Percentiles rank a stretch among this genome's conserved stretches.
Conservation (phyloP, 2,329 filamentous ascomycete genomes). For the Calonectria montana region DNA sequence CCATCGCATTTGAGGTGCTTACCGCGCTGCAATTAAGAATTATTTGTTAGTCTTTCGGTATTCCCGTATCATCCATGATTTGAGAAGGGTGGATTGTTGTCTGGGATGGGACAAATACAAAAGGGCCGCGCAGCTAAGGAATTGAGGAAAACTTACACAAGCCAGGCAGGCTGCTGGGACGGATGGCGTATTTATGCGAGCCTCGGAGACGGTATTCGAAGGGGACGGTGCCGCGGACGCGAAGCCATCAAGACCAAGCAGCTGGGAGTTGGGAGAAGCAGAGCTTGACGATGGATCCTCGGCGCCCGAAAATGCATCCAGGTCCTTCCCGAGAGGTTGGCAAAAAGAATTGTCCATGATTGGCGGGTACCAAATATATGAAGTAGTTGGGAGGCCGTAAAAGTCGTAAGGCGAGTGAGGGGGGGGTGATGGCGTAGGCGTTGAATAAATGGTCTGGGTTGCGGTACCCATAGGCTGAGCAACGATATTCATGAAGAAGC, state of each 20-base stretch:
- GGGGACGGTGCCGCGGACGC: conserved; percentile 33
- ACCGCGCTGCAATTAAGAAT: conserved; percentile 54
- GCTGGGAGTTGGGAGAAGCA: conserved; percentile 39
- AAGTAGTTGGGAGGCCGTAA: conserved; percentile 25
- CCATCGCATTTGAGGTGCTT: conserved; percentile 85
- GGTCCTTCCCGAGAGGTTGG: conserved; percentile 26
- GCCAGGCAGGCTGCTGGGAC: conserved; percentile 64
- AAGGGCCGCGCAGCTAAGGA: not conserved
- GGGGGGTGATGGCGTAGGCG: conserved; percentile 27
- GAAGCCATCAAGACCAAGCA: conserved; percentile 25
- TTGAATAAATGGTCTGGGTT: conserved; percentile 22
- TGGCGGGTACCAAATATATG: conserved; percentile 33
- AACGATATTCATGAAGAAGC: conserved; percentile 24
- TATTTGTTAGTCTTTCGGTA: conserved; percentile 19
- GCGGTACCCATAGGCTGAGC: conserved; percentile 20
- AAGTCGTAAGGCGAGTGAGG: conserved; percentile 28
- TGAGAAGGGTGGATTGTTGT: not conserved
- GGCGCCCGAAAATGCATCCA: conserved; percentile 24
- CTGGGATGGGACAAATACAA: not conserved
- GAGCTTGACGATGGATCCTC: conserved; percentile 37
- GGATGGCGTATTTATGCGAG: conserved; percentile 49
- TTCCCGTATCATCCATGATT: not conserved
- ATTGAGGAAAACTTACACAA: conserved; percentile 57
- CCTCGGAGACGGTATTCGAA: conserved; percentile 30
- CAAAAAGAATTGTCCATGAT: conserved; percentile 27